phyloP scores from a whole-genome alignment of 768 basidiomycete species.

The Pisolithus tinctorius region DNA sequence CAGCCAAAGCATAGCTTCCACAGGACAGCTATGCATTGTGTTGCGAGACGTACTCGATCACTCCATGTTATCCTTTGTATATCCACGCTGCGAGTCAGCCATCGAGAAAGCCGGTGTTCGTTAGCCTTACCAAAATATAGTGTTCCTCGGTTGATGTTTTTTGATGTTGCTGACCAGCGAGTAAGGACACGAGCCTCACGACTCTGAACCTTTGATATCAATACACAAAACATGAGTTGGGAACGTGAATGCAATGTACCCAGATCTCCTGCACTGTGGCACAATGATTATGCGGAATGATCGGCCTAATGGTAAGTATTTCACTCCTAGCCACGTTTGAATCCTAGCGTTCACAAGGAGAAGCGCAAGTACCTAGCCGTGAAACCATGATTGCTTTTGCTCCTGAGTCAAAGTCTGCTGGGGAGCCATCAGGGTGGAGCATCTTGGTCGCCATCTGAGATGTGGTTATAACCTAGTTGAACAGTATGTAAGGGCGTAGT shows the following conservation, averaged over 20 bases:
- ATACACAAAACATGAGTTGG: constrained; percentile 2
- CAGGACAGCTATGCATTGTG: constrained; percentile 10
- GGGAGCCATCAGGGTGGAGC: constrained; percentile 53
- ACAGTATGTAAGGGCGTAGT: constrained; percentile 4
- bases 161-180: constrained; percentile 16
- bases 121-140: constrained; percentile 21
- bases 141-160: constrained; percentile 13
- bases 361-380: constrained; percentile 42
- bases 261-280: constrained; percentile 33
- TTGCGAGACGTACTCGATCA: constrained; percentile 19
- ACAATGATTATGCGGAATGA: constrained; percentile 38
- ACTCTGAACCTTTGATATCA: constrained; percentile 23
- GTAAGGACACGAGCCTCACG: constrained; percentile 35
- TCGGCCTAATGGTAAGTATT: constrained; percentile 38
- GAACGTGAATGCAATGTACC: constrained; percentile 28
- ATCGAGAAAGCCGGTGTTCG: constrained; percentile 11
- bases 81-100: constrained; percentile 7
- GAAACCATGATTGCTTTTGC: constrained; percentile 60
- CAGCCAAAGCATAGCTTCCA: constrained; percentile 16
- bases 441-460: constrained; percentile 68
- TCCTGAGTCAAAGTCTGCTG: constrained; percentile 62
- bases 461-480: constrained; percentile 45
- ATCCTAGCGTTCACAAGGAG: constrained; percentile 3
- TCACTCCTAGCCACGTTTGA: constrained; percentile 18
- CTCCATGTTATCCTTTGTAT: constrained; percentile 12